Evolutionary conservation across 805 yeast genomes (phyloP), one percentile per base, ranked within the genome.

Genomic region (Candida nitratophila): DNA sequence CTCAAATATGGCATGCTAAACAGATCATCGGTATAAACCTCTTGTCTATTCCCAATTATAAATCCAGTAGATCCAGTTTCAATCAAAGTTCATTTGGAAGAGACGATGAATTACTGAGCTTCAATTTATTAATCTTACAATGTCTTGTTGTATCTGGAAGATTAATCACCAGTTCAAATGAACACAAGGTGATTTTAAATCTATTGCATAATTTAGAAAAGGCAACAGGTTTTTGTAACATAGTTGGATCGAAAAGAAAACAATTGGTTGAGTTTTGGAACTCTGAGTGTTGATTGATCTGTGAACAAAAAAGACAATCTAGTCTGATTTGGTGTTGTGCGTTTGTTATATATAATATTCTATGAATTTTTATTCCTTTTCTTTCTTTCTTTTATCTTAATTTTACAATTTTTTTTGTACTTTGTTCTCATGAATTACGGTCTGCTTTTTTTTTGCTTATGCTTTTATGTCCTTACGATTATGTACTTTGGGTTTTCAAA

Each of bases 1-100:
- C 70, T 2, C 58, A 61, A 37, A 60, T 66, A 15, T 64, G 69
- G 69, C 71, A 66, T 47, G 70, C 71, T 4, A 66, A 66, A 44
- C 70, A 64, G 44, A 65, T 66, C 11, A 53, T 64, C 41, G 66
- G 66, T 22, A 63, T 65, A 30, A 54, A 51, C 33, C 29, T 54
- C 19, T 47, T 51, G 44, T 52, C 51, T 39, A 43, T 54, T 52
- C 39, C 33, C 36, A 34, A 26, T 17, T 10, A n/a, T 3, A 37
- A 16, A 26, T 21, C n/a, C 6, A 37, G 8, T 10, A 19, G 6
- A 3, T 37, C 40, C 8, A 21, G n/a, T n/a, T n/a, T 19, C 3
- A n/a, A 5, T 10, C 37, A 7, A 10, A 33, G n/a, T 5, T n/a
- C 17, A 17, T 9, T 9, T 9, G 26, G 39, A 6, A 47, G 47